These are phyloP conservation scores for Phaseolus coccineus DNA, from an alignment of 331 rosid genomes.

Conservation along the genomic window DNA sequence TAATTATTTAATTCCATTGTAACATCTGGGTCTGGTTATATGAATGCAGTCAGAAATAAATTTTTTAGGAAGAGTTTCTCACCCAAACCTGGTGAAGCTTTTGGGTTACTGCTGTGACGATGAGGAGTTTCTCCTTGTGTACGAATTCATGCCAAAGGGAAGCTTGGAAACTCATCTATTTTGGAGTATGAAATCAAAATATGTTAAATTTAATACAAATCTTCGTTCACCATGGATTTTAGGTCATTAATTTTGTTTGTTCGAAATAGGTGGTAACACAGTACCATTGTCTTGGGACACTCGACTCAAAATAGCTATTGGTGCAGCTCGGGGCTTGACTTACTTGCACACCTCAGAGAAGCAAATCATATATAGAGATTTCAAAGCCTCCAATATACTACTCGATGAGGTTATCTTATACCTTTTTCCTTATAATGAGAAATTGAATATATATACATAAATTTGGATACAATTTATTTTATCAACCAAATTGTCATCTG, in stretches of 20 bases:
- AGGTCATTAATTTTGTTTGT: constrained; percentile 4
- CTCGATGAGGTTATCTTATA: constrained; percentile 68
- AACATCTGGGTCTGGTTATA: constrained; percentile 1
- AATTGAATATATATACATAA: not conserved
- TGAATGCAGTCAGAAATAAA: constrained; percentile 82
- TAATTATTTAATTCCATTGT: not conserved
- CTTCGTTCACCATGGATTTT: constrained; percentile 1
- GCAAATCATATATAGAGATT: constrained; percentile 86
- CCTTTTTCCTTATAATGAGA: not conserved
- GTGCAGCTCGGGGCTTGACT: constrained; percentile 93
- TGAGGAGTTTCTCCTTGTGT: constrained; percentile 82
- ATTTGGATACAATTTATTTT: too few relatives aligned
- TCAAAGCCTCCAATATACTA: constrained; percentile 90
- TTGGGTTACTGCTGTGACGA: constrained; percentile 81
- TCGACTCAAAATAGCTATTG: constrained; percentile 77
- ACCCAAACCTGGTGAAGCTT: constrained; percentile 84
- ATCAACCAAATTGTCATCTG: too few relatives aligned
- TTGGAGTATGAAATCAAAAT: constrained; percentile 64
- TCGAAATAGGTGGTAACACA: constrained; percentile 55
- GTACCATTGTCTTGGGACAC: constrained; percentile 74
- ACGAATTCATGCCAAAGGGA: constrained; percentile 86
- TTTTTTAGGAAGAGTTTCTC: constrained; percentile 81
- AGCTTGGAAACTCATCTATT: constrained; percentile 95
- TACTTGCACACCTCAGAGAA: constrained; percentile 79
- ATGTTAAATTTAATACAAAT: not conserved